phyloP scores from a whole-genome alignment of 306 rosid species.

The Pueraria montana region DNA sequence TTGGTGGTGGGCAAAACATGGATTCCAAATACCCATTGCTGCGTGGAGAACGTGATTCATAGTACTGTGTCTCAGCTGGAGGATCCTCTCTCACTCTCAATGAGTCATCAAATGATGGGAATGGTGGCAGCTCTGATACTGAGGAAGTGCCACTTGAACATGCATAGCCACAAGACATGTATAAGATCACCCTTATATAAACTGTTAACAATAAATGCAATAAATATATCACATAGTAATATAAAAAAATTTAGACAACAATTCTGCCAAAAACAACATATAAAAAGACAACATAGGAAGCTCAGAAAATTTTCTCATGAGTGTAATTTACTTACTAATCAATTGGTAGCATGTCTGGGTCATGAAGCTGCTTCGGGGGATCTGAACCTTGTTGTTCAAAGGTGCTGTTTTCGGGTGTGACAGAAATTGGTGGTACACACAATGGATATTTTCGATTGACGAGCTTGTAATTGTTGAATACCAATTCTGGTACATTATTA shows the following conservation, averaged over 20 bases:
- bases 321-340: too few species aligned
- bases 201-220: not conserved
- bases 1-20: slow-evolving; percentile 56
- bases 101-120: not conserved
- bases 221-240: too few species aligned
- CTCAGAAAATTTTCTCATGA: too few species aligned
- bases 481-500: not conserved
- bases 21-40: slow-evolving; percentile 70
- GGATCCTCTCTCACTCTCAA: not conserved
- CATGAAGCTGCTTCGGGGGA: too few species aligned
- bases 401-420: slow-evolving; percentile 43
- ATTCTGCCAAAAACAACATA: too few species aligned
- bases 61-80: not conserved
- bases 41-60: slow-evolving; percentile 51
- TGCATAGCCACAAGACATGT: not conserved
- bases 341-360: too few species aligned
- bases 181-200: not conserved
- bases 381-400: slow-evolving; percentile 49
- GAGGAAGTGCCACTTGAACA: not conserved
- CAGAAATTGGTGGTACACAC: slow-evolving; percentile 46
- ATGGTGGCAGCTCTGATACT: not conserved
- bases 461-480: not conserved
- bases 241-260: too few species aligned
- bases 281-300: too few species aligned
- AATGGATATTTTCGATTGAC: slow-evolving; percentile 25